Evolutionary conservation across 2,329 filamentous ascomycete genomes (phyloP), one percentile per base, ranked within the genome.

Genomic region (Aspergillus versicolor): DNA sequence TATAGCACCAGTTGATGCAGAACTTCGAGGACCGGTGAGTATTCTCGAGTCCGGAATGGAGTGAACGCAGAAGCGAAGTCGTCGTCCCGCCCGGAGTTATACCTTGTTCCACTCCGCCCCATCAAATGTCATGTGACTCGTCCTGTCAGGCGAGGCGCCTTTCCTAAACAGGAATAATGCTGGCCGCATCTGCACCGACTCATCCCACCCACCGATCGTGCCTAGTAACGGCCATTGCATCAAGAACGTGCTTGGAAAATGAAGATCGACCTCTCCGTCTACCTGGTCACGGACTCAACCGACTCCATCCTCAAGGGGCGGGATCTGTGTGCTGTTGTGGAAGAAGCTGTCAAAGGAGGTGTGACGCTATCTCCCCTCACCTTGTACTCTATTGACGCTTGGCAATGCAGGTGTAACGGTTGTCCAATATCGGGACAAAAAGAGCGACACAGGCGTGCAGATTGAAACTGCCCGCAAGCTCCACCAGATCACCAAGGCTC

Each of bases 281-380:
- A 97, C 72, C 82, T 97, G 57, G 92, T 97, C 65, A 97, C 92
- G 5, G 92, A 97, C 81, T 94, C 91, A 50, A 96, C 92, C n/a
- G 84, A 88, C 13, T 85, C 86, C 34, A 91, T 96, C 64, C 85
- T 97, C 43, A 89, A 89, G 54, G 77, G 82, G 61, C 84, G 83
- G 65, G 82, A 91, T 70, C 81, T 97, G 38, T 83, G 84, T 58
- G 66, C 83, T 9, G 87, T 96, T 1, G 92, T 97, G 53, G 86
- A 88, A 67, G 82, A 84, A 45, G 89, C 92, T 19, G 75, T 96
- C 50, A 79, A 84, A 71, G 92, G 91, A 73, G 91, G 91, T 79
- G 69, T 62, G 75, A 6, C 38, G 50, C 22, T 24, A 21, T 27
- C n/a, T 22, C 40, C 53, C 32, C 34, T 45, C 41, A 34, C 48